phyloP scores from a whole-genome alignment of 1,284 basidiomycete genomes.

The Cryptococcus wingfieldii region DNA sequence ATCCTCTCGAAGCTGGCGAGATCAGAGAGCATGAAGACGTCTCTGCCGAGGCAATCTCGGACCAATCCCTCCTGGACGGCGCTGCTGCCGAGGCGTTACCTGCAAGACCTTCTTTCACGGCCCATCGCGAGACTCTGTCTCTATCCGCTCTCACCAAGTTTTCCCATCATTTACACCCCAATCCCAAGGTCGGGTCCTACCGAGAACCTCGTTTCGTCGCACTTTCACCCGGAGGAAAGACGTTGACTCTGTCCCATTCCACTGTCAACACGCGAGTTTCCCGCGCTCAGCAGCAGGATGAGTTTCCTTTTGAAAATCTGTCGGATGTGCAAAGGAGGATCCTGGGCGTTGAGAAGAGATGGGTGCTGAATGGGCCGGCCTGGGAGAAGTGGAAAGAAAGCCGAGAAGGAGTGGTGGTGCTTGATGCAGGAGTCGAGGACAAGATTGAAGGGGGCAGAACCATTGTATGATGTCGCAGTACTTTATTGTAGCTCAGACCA shows the following conservation, averaged over 20 bases:
- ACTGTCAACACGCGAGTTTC: background rate
- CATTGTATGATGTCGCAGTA: no score
- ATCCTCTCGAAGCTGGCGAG: no score
- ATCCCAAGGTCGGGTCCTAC: background rate
- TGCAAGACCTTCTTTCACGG: no score
- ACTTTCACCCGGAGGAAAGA: background rate
- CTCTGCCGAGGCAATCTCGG: no score
- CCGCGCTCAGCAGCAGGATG: background rate
- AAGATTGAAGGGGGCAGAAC: no score
- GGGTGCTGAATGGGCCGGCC: background rate
- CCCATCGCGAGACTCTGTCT: no score
- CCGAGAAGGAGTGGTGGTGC: background rate
- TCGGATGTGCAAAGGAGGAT: background rate
- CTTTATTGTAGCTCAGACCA: no score
- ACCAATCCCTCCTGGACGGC: no score
- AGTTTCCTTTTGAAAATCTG: background rate
- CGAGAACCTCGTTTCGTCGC: slow-evolving; percentile 7
- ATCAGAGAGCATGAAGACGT: no score
- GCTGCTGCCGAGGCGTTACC: no score
- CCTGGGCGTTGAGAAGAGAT: background rate
- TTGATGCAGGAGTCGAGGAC: no score
- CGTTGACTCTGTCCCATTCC: slow-evolving; percentile 1
- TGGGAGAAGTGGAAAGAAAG: slow-evolving; percentile 2
- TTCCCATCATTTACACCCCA: background rate
- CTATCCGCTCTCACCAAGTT: background rate